phyloP scores from a whole-genome alignment of 805 yeast genomes.

The Ogataea pini region DNA sequence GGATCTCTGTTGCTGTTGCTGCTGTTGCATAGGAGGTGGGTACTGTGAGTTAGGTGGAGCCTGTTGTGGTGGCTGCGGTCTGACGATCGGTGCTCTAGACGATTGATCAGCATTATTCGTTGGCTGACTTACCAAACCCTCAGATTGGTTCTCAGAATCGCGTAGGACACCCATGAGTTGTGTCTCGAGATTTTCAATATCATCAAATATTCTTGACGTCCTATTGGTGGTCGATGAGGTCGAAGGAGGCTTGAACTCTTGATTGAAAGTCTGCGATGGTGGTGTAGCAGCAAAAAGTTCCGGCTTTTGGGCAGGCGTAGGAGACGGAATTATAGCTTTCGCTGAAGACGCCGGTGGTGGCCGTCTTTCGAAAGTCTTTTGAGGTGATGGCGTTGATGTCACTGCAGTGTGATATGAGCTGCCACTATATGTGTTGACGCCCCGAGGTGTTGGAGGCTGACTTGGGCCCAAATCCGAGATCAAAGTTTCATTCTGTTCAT shows the following conservation, averaged over 20 bases:
- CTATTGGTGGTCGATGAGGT: constrained; percentile 12
- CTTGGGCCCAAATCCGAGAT: not conserved
- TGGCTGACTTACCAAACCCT: not conserved
- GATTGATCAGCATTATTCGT: too few relatives aligned
- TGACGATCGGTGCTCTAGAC: too few relatives aligned
- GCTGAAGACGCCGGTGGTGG: constrained; percentile 7
- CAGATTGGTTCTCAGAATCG: constrained; percentile 5
- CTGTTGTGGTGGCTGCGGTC: constrained; percentile 13
- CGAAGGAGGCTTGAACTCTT: not conserved
- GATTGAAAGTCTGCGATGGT: not conserved
- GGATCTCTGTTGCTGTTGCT: constrained; percentile 3
- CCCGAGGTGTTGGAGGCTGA: constrained; percentile 6
- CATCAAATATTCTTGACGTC: constrained; percentile 29
- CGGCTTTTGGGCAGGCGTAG: constrained; percentile 1
- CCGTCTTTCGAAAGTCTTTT: constrained; percentile 5
- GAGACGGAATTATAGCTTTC: not conserved
- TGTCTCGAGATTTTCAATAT: constrained; percentile 31
- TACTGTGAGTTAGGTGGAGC: constrained; percentile 11
- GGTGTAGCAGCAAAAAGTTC: not conserved
- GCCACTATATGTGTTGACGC: constrained; percentile 9
- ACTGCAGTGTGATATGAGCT: constrained; percentile 13
- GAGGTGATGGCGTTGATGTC: constrained; percentile 12
- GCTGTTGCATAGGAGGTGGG: constrained; percentile 7
- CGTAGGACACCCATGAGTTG: constrained; percentile 28
- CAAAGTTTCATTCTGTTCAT: not conserved